phyloP scores from a whole-genome alignment of 2,329 filamentous ascomycete genomes.

The Beauveria pseudobassiana region DNA sequence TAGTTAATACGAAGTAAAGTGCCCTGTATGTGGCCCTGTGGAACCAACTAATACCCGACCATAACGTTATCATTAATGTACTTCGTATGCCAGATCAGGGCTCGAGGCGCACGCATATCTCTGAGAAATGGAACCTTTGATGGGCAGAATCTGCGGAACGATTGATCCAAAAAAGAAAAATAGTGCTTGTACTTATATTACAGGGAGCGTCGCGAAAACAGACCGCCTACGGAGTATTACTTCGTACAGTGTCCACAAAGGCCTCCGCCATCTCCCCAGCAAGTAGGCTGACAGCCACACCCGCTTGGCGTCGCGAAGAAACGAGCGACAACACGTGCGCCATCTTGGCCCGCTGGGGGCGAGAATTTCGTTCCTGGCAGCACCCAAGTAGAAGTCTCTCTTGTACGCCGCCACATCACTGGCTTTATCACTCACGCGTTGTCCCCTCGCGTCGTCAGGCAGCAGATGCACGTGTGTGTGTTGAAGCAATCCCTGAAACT shows the following conservation, averaged over 20 bases:
- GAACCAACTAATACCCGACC: too few species aligned
- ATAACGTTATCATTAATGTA: too few species aligned
- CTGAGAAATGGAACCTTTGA: background rate
- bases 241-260: background rate
- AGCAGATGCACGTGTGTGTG: too few species aligned
- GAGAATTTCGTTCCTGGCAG: background rate
- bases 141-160: background rate
- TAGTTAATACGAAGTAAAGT: too few species aligned
- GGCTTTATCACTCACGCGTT: too few species aligned
- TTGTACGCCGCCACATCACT: background rate
- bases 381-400: background rate
- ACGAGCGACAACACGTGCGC: background rate
- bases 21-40: too few species aligned
- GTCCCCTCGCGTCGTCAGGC: too few species aligned
- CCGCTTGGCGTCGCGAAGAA: background rate
- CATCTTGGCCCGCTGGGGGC: background rate
- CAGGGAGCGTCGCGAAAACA: background rate
- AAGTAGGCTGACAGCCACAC: conserved; percentile 7
- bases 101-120: background rate
- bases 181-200: background rate
- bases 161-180: too few species aligned
- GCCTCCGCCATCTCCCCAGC: background rate
- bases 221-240: background rate
- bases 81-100: background rate
- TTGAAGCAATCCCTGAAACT: too few species aligned